Evolutionary conservation across 2,329 filamentous ascomycete species (phyloP), one percentile per base, ranked within the genome.

Genomic region (Fonsecaea pugnacius): DNA sequence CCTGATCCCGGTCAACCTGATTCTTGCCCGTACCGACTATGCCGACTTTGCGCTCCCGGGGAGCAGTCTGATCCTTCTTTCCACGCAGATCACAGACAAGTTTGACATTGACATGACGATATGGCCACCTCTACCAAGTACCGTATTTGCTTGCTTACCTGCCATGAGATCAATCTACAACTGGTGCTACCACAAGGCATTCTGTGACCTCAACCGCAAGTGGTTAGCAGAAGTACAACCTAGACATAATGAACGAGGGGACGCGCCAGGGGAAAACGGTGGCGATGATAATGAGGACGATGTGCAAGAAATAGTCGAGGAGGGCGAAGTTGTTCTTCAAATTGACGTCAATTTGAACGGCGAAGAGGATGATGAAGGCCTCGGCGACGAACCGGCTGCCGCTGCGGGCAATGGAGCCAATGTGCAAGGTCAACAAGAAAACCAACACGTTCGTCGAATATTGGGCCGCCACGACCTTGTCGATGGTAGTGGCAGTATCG

Each of bases 161-260:
- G 90, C 90, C 68, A 71, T 90, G 2, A 84, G 88, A 58, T 82
- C 82, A 35, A 79, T 84, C 24, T 91, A 91, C 75, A 86, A 87
- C 62, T 78, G 81, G 33, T 79, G 87, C 58, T 90, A 89, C 72
- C 81, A 87, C 50, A 80, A 79, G 51, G 72, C 86, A 1, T 88
- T 88, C 77, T 80, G 82, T 16, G 80, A 82, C 21, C 76, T 83
- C 58, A 86, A 89, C 71, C 80, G 80, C 68, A 81, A 79, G 60
- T 89, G 87, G 87, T 78, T 87, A 21, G 82, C 83, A 57, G 85
- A 88, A 67, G 82, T 89, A 2, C 85, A 87, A 64, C 86, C 87
- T 9, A 81, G 85, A 10, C 73, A 75, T 21, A 33, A 16, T n/a
- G 74, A 74, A 43, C 73, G 70, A 4, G 75, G 73, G 30, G 72